Percentiles rank a stretch among this genome's conserved stretches.
Conservation (phyloP, 176 grass and related monocot species). For the Cenchrus fungigraminus region DNA sequence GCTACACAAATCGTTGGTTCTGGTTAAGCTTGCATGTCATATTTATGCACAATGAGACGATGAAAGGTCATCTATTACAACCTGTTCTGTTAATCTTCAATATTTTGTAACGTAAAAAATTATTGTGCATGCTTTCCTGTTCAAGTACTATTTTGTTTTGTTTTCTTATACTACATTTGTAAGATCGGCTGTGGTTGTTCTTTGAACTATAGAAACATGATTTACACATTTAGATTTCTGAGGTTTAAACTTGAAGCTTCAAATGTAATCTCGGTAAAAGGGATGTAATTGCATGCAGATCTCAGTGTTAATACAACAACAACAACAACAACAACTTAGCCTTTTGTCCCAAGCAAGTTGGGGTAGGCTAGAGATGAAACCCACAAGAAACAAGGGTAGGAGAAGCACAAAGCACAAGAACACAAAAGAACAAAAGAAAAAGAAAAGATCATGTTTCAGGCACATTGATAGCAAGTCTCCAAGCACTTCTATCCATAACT, state of each 20-base stretch:
- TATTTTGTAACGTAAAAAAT: background rate
- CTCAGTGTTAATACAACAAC: slow-evolving; percentile 12
- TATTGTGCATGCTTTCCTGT: background rate
- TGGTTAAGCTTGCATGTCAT: slow-evolving; percentile 19
- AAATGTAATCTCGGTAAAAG: slow-evolving; percentile 1
- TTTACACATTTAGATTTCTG: slow-evolving; percentile 33
- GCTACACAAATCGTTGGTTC: slow-evolving; percentile 13
- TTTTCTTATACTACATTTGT: slow-evolving; percentile 20
- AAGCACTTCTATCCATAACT: too few relatives aligned
- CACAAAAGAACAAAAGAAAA: too few relatives aligned
- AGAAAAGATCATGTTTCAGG: too few relatives aligned
- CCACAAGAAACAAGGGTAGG: too few relatives aligned
- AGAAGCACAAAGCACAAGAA: too few relatives aligned
- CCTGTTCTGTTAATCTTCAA: background rate
- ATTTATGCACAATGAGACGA: slow-evolving; percentile 1
- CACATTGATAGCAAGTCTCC: too few relatives aligned
- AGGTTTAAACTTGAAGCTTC: slow-evolving; percentile 20
- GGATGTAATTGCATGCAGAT: background rate
- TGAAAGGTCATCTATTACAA: slow-evolving; percentile 15
- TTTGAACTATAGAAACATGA: slow-evolving; percentile 19
- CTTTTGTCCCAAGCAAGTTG: too few relatives aligned
- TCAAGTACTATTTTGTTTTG: slow-evolving; percentile 23
- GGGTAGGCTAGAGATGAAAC: too few relatives aligned
- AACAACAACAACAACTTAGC: too few relatives aligned
- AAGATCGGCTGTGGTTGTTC: background rate